Conservation (phyloP, 306 rosid species). For the Dryas drummondii region DNA sequence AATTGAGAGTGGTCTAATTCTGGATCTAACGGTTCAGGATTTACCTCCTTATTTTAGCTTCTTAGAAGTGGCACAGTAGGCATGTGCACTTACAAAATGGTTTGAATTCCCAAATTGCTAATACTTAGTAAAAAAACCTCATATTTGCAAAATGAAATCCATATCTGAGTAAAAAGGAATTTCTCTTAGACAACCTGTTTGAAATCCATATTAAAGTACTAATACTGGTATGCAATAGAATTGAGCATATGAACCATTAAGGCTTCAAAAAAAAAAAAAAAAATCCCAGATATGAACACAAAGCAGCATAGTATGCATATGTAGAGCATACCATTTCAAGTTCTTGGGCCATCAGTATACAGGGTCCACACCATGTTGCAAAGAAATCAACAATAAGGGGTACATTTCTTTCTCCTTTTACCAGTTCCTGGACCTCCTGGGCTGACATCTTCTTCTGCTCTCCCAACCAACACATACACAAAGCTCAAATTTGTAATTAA, state of each 20-base stretch:
- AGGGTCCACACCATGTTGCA: constrained; percentile 98
- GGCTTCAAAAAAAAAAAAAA: neutral
- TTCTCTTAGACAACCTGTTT: neutral
- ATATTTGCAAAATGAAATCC: too few species aligned
- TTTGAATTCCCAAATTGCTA: neutral
- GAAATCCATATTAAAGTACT: neutral
- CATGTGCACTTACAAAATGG: neutral
- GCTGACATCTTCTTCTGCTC: constrained; percentile 83
- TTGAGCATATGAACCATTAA: neutral
- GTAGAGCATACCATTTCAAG: constrained; percentile 74
- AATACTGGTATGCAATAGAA: neutral
- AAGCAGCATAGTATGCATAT: neutral
- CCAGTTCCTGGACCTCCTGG: constrained; percentile 77
- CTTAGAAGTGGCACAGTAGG: neutral
- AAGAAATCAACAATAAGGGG: constrained; percentile 86
- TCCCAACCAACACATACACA: constrained; percentile 26
- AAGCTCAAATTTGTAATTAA: constrained; percentile 12
- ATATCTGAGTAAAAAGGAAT: neutral
- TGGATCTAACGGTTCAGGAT: too few species aligned
- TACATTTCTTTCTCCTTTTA: constrained; percentile 80
- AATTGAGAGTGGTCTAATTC: neutral
- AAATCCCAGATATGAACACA: neutral
- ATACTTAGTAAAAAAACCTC: too few species aligned
- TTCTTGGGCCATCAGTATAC: constrained; percentile 96
- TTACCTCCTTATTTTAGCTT: too few species aligned